Base-by-base conservation (phyloP, 495 filamentous ascomycete species). In the Podospora sp. region DNA sequence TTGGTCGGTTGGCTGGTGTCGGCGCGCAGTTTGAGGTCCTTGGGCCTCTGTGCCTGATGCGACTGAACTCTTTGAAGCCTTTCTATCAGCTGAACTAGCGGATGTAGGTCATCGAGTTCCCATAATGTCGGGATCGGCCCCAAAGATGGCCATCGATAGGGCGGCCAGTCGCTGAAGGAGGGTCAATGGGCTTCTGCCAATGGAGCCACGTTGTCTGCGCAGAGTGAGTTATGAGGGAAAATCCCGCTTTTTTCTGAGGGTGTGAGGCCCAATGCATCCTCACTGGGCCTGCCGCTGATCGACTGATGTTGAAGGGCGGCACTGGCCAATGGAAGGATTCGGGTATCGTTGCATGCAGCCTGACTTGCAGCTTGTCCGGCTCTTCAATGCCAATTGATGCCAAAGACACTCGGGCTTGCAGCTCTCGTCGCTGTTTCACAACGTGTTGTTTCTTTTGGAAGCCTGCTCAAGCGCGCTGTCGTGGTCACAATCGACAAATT, bases 341-440 rank as follows among this genome's bases (percentile, higher is more conserved):
- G 70, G 70, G 71, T 68, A 66, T 67, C 60, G 55, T 69, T 56
- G 66, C 56, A 63, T 65, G 64, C 69, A 68, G 63, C 29, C 46
- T 61, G 36, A 60, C 60, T n/a, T 71, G 63, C 65, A 63, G 59
- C 49, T n/a, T 29, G 53, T 53, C 33, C 33, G 50, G 40, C 14
- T 25, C 25, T 61, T 46, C 27, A 46, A 65, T n/a, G 56, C 65
- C 58, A 63, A 60, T 66, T 46, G 46, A 62, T 69, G 68, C 63
- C 36, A 60, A 35, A 26, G 20, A 20, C 40, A 46, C 60, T 49
- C 62, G 60, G 62, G 56, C 36, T 22, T 49, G 68, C 68, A 69
- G 64, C 29, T 59, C 29, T 46, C 12, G 40, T 2, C 40, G 60
- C 1, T 18, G 68, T 69, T 66, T 58, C 58, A 66, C 65, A 60